Evolutionary conservation across 1,284 basidiomycete genomes (phyloP).

Genomic region (Ustilago cynodontis): DNA sequence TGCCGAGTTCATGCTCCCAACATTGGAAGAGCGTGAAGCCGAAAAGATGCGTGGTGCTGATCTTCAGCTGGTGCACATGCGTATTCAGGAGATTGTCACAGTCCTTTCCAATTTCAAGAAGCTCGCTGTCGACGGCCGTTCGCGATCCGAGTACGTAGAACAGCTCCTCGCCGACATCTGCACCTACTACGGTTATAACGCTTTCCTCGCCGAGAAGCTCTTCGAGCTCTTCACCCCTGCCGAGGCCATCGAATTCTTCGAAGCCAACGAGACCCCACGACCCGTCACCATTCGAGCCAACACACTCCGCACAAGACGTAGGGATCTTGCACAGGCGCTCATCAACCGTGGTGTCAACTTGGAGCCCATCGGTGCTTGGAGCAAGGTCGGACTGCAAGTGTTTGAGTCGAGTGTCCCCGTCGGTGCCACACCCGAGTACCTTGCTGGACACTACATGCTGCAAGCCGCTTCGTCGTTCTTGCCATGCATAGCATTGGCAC

Average conservation of each 20-base stretch:
- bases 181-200: constrained; percentile 95
- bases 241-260: constrained; percentile 95
- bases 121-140: constrained; percentile 75
- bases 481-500: constrained; percentile 94
- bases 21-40: constrained; percentile 82
- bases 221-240: constrained; percentile 92
- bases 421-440: constrained; percentile 94
- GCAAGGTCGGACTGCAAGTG: constrained; percentile 96
- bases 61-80: constrained; percentile 84
- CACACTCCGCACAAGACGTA: constrained; percentile 89
- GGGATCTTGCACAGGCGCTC: constrained; percentile 92
- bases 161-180: constrained; percentile 81
- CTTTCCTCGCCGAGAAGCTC: constrained; percentile 92
- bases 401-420: constrained; percentile 97
- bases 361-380: constrained; percentile 99
- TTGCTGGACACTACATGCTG: constrained; percentile 99
- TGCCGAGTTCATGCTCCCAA: constrained; percentile 80
- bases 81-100: constrained; percentile 88
- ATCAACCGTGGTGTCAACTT: constrained; percentile 92
- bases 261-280: constrained; percentile 94
- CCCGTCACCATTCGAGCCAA: constrained; percentile 99
- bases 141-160: constrained; percentile 82
- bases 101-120: constrained; percentile 74
- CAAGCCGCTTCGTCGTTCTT: constrained; percentile 99
- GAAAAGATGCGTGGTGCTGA: constrained; percentile 75